phyloP scores from a whole-genome alignment of 179 eudicot genomes.

The Dionaea muscipula region DNA sequence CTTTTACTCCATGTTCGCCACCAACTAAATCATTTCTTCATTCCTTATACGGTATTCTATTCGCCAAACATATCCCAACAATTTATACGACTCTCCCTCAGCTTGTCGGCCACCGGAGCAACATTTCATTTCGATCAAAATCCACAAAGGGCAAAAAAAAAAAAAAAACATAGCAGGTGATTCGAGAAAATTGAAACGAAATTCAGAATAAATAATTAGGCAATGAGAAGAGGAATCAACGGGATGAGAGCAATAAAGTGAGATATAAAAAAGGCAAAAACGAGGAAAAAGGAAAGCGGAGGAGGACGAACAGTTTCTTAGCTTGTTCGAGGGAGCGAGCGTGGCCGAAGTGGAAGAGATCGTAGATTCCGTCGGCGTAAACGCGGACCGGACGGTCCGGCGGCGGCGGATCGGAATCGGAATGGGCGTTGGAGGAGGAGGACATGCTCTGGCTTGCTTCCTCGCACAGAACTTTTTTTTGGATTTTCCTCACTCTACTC shows the following conservation, averaged over 20 bases:
- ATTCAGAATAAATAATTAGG: background rate
- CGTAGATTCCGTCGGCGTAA: slow-evolving; percentile 93
- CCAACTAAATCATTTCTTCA: too few relatives aligned
- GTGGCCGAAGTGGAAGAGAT: slow-evolving; percentile 91
- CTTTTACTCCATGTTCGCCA: too few relatives aligned
- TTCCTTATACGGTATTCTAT: too few relatives aligned
- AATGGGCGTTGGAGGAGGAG: slow-evolving; percentile 4
- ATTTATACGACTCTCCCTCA: too few relatives aligned
- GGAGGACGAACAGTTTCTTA: slow-evolving; percentile 42
- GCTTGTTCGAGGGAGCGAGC: slow-evolving; percentile 98
- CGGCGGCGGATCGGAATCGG: slow-evolving; percentile 34
- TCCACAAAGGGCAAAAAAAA: background rate
- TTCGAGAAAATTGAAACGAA: background rate
- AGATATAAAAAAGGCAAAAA: slow-evolving; percentile 1
- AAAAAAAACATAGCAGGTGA: background rate
- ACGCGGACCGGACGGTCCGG: slow-evolving; percentile 78
- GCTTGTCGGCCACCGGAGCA: too few relatives aligned
- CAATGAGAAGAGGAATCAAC: too few relatives aligned
- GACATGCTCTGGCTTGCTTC: background rate
- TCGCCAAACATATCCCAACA: too few relatives aligned
- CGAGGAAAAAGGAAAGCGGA: background rate
- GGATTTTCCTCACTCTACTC: background rate
- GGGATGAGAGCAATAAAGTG: background rate
- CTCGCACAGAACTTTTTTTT: background rate
- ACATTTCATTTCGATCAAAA: background rate